Evolutionary conservation across 1,284 basidiomycete species (phyloP).

Genomic region (Moesziomyces antarcticus): DNA sequence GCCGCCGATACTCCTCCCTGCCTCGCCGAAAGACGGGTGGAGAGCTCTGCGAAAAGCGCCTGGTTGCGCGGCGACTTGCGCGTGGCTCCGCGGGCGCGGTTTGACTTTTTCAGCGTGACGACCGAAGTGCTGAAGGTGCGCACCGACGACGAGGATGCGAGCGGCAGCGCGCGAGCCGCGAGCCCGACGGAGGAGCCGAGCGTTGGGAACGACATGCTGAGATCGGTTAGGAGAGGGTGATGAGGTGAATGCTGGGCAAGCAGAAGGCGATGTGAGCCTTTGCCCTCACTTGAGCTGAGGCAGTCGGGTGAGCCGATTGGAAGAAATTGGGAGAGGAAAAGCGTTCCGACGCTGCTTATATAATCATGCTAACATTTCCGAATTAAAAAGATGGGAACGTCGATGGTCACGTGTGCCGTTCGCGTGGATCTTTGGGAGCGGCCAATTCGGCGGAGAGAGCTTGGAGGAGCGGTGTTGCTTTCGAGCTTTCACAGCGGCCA

Average conservation of each 20-base stretch:
- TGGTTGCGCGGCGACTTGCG: slow-evolving; percentile 49
- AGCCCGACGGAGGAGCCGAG: slow-evolving; percentile 9
- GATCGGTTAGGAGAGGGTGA: background rate
- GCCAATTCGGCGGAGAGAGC: background rate
- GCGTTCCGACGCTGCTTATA: slow-evolving; percentile 9
- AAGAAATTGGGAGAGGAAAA: slow-evolving; percentile 14
- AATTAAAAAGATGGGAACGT: background rate
- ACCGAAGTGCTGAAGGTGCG: slow-evolving; percentile 43
- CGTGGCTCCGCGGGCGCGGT: slow-evolving; percentile 48
- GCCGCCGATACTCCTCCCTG: slow-evolving; percentile 16
- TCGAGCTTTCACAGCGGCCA: background rate
- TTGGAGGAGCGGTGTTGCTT: slow-evolving; percentile 6
- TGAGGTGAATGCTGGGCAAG: background rate
- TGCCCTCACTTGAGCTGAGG: background rate
- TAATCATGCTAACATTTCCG: slow-evolving; percentile 2
- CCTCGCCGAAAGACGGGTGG: slow-evolving; percentile 20
- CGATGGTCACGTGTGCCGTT: slow-evolving; percentile 22
- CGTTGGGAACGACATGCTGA: slow-evolving; percentile 14
- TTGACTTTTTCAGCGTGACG: slow-evolving; percentile 43
- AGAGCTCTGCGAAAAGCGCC: slow-evolving; percentile 30
- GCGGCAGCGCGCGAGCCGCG: slow-evolving; percentile 13
- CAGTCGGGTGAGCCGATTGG: slow-evolving; percentile 3
- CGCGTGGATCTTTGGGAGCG: slow-evolving; percentile 19
- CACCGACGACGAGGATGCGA: slow-evolving; percentile 19
- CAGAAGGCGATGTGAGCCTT: background rate